Evolutionary conservation across 306 rosid species (phyloP).

Genomic region (Prunus armeniaca): DNA sequence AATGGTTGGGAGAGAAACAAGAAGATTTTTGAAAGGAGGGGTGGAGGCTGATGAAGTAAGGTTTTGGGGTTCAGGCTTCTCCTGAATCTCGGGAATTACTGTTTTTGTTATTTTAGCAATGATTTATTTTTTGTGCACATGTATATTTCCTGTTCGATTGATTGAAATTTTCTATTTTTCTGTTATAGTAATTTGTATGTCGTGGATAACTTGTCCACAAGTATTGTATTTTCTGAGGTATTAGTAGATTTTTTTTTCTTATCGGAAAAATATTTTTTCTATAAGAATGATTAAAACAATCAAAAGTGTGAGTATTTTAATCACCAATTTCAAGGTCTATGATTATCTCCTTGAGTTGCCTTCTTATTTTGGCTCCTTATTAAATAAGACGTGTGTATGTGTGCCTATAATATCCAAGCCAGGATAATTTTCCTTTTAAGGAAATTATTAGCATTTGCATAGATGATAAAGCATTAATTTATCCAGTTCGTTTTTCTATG

Average conservation of each 20-base stretch:
- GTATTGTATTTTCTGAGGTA: neutral
- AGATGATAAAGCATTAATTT: slow-evolving; percentile 5
- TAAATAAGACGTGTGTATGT: neutral
- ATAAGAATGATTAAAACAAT: neutral
- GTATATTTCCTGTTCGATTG: too few relatives aligned
- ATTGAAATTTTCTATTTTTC: too few relatives aligned
- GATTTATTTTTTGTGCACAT: too few relatives aligned
- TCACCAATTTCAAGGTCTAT: neutral
- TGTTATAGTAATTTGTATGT: neutral
- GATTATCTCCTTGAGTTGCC: neutral
- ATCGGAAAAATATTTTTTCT: neutral
- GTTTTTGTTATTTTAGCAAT: too few relatives aligned
- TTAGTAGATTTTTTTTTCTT: neutral
- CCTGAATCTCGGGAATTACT: neutral
- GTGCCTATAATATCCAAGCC: neutral
- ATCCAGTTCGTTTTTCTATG: slow-evolving; percentile 2
- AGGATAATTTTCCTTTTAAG: neutral
- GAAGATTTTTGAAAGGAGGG: neutral
- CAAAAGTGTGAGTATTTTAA: neutral
- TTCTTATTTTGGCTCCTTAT: neutral
- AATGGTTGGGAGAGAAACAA: neutral
- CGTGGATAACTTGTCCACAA: neutral
- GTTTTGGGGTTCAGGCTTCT: neutral
- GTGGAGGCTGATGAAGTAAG: neutral
- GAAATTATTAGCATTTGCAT: slow-evolving; percentile 3